These are phyloP conservation scores for Thelephora ganbajun DNA, from an alignment of 768 basidiomycete genomes.

Conservation along the genomic window DNA sequence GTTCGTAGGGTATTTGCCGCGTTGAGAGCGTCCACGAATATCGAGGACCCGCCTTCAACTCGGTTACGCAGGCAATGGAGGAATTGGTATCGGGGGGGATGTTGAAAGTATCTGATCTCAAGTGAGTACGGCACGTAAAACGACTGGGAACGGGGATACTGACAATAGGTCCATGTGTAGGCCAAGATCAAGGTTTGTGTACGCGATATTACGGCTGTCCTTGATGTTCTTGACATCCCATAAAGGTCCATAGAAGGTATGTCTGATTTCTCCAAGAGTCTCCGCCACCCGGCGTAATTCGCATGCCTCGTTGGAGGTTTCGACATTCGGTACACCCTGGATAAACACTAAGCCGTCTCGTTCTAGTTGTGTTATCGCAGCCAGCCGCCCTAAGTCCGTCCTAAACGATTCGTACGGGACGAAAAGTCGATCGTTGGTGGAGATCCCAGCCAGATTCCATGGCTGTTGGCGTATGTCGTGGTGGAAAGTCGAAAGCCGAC, in stretches of 20 bases:
- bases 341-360: constrained; percentile 65
- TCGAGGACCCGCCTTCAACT: constrained; percentile 69
- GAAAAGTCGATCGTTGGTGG: constrained; percentile 29
- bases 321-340: constrained; percentile 46
- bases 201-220: constrained; percentile 83
- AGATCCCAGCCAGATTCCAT: constrained; percentile 34
- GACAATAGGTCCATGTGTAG: constrained; percentile 89
- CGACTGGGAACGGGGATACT: constrained; percentile 16
- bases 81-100: constrained; percentile 86
- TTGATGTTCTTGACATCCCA: constrained; percentile 78
- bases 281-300: constrained; percentile 54
- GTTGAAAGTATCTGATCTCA: constrained; percentile 63
- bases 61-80: constrained; percentile 83
- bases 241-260: constrained; percentile 79
- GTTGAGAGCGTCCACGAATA: constrained; percentile 73
- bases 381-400: constrained; percentile 30
- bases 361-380: constrained; percentile 56
- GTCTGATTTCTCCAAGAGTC: constrained; percentile 60
- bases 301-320: constrained; percentile 47
- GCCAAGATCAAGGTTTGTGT: constrained; percentile 80
- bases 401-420: constrained; percentile 39
- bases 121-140: not conserved
- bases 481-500: constrained; percentile 27
- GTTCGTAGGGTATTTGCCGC: constrained; percentile 41
- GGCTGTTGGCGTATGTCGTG: constrained; percentile 21